A percentile compares a stretch with the other conserved stretches of the same genome.
phyloP scores from a whole-genome alignment of 2,329 filamentous ascomycete genomes.

The Cordyceps farinosa region DNA sequence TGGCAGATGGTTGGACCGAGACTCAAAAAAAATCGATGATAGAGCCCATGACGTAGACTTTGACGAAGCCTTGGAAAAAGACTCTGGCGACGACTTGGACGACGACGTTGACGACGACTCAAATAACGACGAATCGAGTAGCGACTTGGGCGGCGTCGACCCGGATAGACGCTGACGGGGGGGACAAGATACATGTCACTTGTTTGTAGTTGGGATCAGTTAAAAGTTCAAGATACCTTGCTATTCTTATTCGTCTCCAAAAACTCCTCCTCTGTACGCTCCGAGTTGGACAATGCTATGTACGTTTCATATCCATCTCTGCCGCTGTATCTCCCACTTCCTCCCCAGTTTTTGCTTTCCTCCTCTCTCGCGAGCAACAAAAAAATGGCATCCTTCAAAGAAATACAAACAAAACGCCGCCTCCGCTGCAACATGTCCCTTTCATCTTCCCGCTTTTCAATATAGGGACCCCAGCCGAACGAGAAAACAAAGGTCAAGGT shows the following conservation, averaged over 20 bases:
- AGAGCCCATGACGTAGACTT: no score
- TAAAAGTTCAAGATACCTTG: slow-evolving; percentile 2
- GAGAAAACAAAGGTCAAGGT: not conserved
- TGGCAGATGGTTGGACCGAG: no score
- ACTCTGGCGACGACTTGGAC: no score
- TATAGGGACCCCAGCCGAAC: not conserved
- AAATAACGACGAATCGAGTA: no score
- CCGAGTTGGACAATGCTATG: slow-evolving; percentile 13
- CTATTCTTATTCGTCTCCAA: slow-evolving; percentile 12
- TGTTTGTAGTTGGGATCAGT: no score
- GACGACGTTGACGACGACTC: no score
- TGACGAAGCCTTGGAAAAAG: no score
- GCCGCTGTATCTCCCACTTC: not conserved
- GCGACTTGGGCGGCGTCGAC: no score
- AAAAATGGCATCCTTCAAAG: not conserved
- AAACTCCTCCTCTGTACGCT: not conserved
- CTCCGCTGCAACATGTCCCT: no score
- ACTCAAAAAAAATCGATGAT: no score
- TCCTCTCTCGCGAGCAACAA: not conserved
- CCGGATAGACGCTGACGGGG: no score
- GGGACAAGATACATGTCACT: no score
- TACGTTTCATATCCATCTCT: slow-evolving; percentile 17
- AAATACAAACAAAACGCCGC: slow-evolving; percentile 2
- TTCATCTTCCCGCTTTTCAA: not conserved
- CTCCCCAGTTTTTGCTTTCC: not conserved